Evolutionary conservation across 257 asterid genomes (phyloP).

Genomic region (Plectranthus barbatus): DNA sequence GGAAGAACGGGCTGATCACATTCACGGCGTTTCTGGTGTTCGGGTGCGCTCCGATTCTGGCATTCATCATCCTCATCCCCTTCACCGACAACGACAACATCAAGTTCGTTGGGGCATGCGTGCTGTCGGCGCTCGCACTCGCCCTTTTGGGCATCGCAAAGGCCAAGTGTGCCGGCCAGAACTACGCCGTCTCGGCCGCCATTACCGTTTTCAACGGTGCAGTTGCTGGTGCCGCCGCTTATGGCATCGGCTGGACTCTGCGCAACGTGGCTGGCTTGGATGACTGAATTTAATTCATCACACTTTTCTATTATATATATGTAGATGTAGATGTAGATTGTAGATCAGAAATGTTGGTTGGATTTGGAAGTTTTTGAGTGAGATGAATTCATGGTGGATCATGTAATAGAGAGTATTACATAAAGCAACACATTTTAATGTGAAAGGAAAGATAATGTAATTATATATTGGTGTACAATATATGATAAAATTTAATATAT

Average conservation of each 20-base stretch:
- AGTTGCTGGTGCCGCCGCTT: slow-evolving; percentile 48
- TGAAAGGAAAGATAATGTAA: too few species aligned
- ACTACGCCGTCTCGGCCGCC: slow-evolving; percentile 21
- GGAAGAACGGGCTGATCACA: slow-evolving; percentile 58
- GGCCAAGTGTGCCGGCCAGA: slow-evolving; percentile 58
- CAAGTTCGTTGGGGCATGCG: slow-evolving; percentile 53
- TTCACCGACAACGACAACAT: slow-evolving; percentile 35
- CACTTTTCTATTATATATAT: too few species aligned
- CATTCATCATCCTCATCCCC: slow-evolving; percentile 56
- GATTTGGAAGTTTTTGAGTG: too few species aligned
- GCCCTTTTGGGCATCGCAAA: slow-evolving; percentile 44
- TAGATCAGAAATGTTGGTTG: too few species aligned
- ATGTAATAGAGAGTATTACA: too few species aligned
- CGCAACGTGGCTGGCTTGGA: slow-evolving; percentile 55
- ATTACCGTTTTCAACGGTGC: slow-evolving; percentile 50
- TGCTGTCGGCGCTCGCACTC: slow-evolving; percentile 49
- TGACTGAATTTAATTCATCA: slow-evolving; percentile 24
- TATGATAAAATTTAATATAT: too few species aligned
- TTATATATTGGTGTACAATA: too few species aligned
- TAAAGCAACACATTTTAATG: too few species aligned
- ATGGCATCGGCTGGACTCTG: slow-evolving; percentile 59
- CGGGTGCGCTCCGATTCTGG: slow-evolving; percentile 50
- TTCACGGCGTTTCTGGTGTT: slow-evolving; percentile 41
- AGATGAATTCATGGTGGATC: too few species aligned
- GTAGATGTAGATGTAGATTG: too few species aligned